These are phyloP conservation scores for Cystobasidium pallidum DNA, from an alignment of 1,284 basidiomycete species.

Conservation along the genomic window DNA sequence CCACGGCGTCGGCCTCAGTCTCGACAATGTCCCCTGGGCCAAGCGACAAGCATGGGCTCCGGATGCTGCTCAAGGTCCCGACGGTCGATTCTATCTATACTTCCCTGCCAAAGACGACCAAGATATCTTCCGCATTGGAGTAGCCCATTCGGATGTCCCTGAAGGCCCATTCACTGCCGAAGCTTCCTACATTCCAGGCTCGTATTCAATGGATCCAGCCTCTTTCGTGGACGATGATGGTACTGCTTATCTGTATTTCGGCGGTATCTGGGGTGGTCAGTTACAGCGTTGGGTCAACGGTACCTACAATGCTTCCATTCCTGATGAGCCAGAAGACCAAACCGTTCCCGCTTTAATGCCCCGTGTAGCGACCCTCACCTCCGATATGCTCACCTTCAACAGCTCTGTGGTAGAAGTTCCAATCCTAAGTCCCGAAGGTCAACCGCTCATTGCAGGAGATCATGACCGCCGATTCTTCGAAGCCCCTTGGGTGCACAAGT, in stretches of 20 bases:
- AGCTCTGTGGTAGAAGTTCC: conserved; percentile 50
- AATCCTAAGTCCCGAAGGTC: conserved; percentile 50
- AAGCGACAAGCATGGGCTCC: conserved; percentile 55
- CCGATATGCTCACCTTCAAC: conserved; percentile 53
- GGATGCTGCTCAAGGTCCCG: conserved; percentile 49
- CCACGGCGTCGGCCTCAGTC: conserved; percentile 53
- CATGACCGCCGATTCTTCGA: conserved; percentile 56
- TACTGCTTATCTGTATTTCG: conserved; percentile 54
- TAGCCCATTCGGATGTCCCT: conserved; percentile 51
- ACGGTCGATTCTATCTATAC: conserved; percentile 54
- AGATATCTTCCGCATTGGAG: conserved; percentile 54
- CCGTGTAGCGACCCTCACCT: conserved; percentile 51
- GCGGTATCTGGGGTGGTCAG: conserved; percentile 56
- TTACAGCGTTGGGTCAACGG: conserved; percentile 52
- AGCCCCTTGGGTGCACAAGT: conserved; percentile 55
- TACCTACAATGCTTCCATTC: conserved; percentile 49
- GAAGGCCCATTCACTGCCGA: conserved; percentile 54
- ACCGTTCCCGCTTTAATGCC: conserved; percentile 49
- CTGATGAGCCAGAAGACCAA: conserved; percentile 51
- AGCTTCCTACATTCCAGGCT: conserved; percentile 51
- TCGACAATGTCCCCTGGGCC: conserved; percentile 53
- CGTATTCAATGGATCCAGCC: conserved; percentile 55
- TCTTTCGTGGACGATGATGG: conserved; percentile 54
- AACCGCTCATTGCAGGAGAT: conserved; percentile 52
- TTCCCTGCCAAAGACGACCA: conserved; percentile 55